A percentile compares a stretch with the other conserved stretches of the same genome.
Evolutionary conservation across 768 basidiomycete species (phyloP).

Genomic region (Suillus hirtellus): DNA sequence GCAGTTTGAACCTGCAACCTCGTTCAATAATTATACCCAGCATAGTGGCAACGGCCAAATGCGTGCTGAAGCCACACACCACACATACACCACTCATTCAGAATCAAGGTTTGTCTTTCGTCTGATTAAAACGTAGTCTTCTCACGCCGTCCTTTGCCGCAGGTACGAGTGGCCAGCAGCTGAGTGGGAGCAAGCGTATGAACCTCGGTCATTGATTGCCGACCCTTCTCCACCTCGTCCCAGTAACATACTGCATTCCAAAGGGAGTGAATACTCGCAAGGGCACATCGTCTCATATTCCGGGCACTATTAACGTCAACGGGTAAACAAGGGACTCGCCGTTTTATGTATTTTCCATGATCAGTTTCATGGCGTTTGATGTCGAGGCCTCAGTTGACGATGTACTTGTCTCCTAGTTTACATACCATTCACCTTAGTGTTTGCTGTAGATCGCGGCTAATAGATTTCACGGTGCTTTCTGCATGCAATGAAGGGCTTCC

Average conservation of each 20-base stretch:
- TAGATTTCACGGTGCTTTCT: background rate
- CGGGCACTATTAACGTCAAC: constrained; percentile 16
- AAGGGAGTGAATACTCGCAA: constrained; percentile 9
- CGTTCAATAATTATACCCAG: background rate
- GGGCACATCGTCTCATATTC: constrained; percentile 17
- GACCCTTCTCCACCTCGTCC: constrained; percentile 8
- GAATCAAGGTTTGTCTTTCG: constrained; percentile 17
- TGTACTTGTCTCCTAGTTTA: constrained; percentile 20
- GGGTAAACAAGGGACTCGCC: constrained; percentile 8
- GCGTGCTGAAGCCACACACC: background rate
- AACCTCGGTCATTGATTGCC: constrained; percentile 2
- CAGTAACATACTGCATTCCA: constrained; percentile 10
- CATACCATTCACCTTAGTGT: constrained; percentile 15
- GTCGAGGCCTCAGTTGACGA: constrained; percentile 9
- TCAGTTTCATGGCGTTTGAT: constrained; percentile 4
- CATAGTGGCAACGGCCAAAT: constrained; percentile 5
- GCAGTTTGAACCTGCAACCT: background rate
- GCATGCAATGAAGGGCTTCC: background rate
- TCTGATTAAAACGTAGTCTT: background rate
- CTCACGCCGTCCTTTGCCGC: constrained; percentile 2
- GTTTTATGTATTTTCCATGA: constrained; percentile 9
- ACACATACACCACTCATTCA: background rate
- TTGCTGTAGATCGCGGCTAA: background rate
- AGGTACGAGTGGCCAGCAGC: constrained; percentile 16
- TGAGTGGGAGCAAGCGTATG: constrained; percentile 23